These are phyloP conservation scores for Closterium sp. DNA, from an alignment of 139 green algal genomes.

Conservation along the genomic window DNA sequence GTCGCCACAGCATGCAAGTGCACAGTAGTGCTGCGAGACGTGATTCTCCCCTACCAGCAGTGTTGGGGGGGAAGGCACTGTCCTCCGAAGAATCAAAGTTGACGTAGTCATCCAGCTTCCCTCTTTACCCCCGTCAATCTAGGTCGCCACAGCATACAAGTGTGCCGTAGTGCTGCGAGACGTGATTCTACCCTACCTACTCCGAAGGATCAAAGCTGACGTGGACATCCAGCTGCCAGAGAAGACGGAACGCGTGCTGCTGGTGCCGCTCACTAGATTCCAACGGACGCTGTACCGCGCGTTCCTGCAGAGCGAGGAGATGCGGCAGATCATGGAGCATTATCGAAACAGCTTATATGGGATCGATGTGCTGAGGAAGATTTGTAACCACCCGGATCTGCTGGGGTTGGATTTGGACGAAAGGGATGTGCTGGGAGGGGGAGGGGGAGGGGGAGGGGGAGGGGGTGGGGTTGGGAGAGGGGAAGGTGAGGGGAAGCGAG, in stretches of 20 bases:
- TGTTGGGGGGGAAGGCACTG: too few species aligned
- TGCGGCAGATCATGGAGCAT: constrained; percentile 59
- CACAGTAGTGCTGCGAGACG: constrained; percentile 88
- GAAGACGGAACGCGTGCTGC: constrained; percentile 97
- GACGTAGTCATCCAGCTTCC: too few species aligned
- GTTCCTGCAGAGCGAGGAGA: constrained; percentile 46
- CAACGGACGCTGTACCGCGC: constrained; percentile 84
- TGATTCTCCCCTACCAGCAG: constrained; percentile 95
- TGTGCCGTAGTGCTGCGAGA: constrained; percentile 93
- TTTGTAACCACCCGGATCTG: constrained; percentile 99
- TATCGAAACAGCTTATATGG: constrained; percentile 75
- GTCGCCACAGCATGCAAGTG: constrained; percentile 86
- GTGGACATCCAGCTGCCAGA: constrained; percentile 79
- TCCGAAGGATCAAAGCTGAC: constrained; percentile 88
- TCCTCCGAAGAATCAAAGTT: constrained; percentile 87
- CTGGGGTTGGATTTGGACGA: constrained; percentile 54
- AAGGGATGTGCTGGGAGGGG: neutral
- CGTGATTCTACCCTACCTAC: constrained; percentile 92
- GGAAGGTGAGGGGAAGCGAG: neutral
- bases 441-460: constrained; percentile 10
- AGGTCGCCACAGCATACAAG: constrained; percentile 81
- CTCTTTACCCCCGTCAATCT: neutral
- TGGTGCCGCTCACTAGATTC: constrained; percentile 80
- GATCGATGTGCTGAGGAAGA: constrained; percentile 96
- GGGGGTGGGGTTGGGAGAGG: neutral